These are phyloP conservation scores for Aurantiochytrium sp. DNA, from an alignment of 108 stramenopile genomes.

Conservation along the genomic window DNA sequence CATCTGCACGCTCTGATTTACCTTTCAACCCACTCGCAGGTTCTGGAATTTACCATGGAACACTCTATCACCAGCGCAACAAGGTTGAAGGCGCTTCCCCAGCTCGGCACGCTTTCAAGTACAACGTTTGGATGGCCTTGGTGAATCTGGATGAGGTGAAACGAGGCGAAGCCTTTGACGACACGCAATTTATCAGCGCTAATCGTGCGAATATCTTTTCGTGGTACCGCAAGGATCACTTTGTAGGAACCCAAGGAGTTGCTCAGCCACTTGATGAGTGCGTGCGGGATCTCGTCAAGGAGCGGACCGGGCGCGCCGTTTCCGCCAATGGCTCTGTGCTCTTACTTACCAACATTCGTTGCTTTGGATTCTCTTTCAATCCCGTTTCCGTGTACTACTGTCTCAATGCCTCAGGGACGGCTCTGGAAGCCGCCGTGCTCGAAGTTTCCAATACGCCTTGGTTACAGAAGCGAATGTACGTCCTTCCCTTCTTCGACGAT, in stretches of 20 bases:
- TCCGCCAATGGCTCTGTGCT: neutral
- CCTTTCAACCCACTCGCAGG: neutral
- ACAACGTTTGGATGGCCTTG: neutral
- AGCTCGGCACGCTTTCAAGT: neutral
- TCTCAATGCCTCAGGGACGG: neutral
- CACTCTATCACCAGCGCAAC: neutral
- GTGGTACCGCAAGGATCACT: neutral
- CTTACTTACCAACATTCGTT: neutral
- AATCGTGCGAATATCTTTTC: neutral
- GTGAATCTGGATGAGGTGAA: neutral
- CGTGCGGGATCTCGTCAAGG: neutral
- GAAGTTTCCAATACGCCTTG: slow-evolving; percentile 18
- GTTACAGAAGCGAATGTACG: neutral
- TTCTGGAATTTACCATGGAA: neutral
- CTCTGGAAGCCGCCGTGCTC: neutral
- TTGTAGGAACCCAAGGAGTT: neutral
- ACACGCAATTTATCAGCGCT: neutral
- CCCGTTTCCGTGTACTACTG: slow-evolving; percentile 12
- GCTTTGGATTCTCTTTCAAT: slow-evolving; percentile 1
- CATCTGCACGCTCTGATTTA: neutral
- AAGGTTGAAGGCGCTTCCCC: neutral
- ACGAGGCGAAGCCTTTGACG: neutral
- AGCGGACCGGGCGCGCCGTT: neutral
- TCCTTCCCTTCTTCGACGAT: neutral
- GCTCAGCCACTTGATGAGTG: neutral